These are phyloP conservation scores for Boletus eberwhitei DNA, from an alignment of 768 basidiomycete genomes.

Conservation along the genomic window DNA sequence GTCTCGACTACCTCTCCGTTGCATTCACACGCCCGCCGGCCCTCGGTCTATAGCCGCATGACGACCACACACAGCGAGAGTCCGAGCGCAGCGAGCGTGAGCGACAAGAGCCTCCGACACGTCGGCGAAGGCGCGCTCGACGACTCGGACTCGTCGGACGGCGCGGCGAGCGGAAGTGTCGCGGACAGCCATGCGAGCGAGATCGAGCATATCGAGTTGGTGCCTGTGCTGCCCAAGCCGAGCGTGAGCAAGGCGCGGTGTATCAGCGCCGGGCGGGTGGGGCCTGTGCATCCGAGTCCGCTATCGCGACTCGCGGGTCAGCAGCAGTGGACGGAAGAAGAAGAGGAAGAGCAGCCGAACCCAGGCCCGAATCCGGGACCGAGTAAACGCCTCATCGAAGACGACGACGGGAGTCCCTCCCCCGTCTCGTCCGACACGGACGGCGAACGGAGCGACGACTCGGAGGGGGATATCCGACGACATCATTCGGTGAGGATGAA, in stretches of 20 bases:
- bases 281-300: constrained; percentile 57
- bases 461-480: constrained; percentile 4
- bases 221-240: constrained; percentile 15
- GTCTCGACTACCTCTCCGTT: constrained; percentile 35
- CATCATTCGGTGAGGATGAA: constrained; percentile 3
- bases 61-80: constrained; percentile 29
- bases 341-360: constrained; percentile 30
- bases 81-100: constrained; percentile 33
- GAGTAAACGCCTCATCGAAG: constrained; percentile 35
- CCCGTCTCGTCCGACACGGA: constrained; percentile 64
- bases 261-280: constrained; percentile 21
- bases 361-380: neutral
- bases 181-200: constrained; percentile 24
- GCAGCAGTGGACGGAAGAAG: constrained; percentile 53
- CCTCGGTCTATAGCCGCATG: constrained; percentile 42
- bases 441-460: constrained; percentile 39
- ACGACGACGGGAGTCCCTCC: constrained; percentile 52
- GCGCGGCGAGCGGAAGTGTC: constrained; percentile 17
- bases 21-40: constrained; percentile 30
- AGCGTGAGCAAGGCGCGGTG: constrained; percentile 38
- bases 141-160: constrained; percentile 66
- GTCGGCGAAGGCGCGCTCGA: constrained; percentile 77
- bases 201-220: constrained; percentile 34
- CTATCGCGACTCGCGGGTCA: constrained; percentile 56
- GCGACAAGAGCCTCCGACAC: constrained; percentile 52